Evolutionary conservation across 345 rosid genomes (phyloP).

Genomic region (Hirschfeldia incana): DNA sequence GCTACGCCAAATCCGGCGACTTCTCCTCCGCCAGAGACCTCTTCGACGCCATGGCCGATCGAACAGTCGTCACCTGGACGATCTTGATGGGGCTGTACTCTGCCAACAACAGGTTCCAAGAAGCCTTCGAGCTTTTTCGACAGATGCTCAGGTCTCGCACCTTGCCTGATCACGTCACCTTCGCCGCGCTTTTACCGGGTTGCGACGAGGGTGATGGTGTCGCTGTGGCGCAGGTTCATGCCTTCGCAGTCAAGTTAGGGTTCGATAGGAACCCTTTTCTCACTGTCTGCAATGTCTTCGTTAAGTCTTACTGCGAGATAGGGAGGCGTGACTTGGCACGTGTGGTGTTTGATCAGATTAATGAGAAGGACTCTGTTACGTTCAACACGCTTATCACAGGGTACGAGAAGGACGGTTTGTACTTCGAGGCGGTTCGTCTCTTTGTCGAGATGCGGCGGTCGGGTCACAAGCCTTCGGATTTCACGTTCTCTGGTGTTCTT

Average conservation of each 20-base stretch:
- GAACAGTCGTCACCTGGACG: constrained; percentile 81
- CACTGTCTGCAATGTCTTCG: constrained; percentile 64
- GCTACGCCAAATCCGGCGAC: constrained; percentile 57
- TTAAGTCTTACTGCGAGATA: constrained; percentile 75
- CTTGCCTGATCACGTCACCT: constrained; percentile 68
- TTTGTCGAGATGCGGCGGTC: constrained; percentile 56
- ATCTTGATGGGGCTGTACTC: constrained; percentile 74
- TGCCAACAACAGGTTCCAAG: constrained; percentile 41
- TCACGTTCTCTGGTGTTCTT: constrained; percentile 74
- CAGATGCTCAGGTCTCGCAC: constrained; percentile 52
- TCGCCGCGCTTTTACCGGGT: constrained; percentile 69
- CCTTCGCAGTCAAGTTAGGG: constrained; percentile 55
- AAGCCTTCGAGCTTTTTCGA: constrained; percentile 61
- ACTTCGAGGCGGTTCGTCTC: constrained; percentile 53
- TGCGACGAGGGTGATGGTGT: constrained; percentile 42
- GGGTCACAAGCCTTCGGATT: constrained; percentile 73
- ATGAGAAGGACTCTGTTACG: constrained; percentile 60
- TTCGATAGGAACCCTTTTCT: constrained; percentile 31
- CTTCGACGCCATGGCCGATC: constrained; percentile 53
- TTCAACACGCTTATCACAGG: constrained; percentile 80
- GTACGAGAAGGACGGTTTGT: constrained; percentile 57
- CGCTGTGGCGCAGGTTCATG: constrained; percentile 61
- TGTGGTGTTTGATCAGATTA: constrained; percentile 53
- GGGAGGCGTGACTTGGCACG: constrained; percentile 48
- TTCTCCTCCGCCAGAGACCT: constrained; percentile 53